Evolutionary conservation across 768 basidiomycete genomes (phyloP), one percentile per base, ranked within the genome.

Genomic region (Auricularia sp.): DNA sequence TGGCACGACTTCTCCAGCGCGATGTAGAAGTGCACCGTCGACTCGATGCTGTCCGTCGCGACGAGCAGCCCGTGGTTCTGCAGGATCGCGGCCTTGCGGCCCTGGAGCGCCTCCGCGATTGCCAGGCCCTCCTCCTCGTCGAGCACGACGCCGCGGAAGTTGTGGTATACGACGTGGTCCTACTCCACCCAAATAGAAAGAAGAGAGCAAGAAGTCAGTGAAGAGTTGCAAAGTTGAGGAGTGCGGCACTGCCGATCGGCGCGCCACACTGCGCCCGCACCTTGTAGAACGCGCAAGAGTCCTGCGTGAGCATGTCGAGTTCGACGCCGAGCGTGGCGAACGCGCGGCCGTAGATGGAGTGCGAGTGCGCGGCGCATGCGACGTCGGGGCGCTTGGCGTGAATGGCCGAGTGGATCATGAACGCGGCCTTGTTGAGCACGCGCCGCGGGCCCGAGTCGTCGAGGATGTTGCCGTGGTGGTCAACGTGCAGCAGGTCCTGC

Each of bases 131-230:
- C 82, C 51, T 77, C 75, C 6, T 73, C 67, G 14, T 76, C 77
- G 18, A 82, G 71, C 18, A 83, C 81, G 5, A 83, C 76, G 29
- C 83, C 83, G 65, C 78, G 80, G 65, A 78, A 81, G 51, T 79
- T 75, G 36, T 71, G 71, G 67, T 83, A 81, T 21, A 83, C 71
- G 8, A 73, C 77, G 67, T 75, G 74, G 60, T 79, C 78, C 73
- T 74, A 47, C 8, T 18, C 1, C 12, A 29, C 34, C 18, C n/a
- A 29, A 8, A 18, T 8, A 59, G 29, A 29, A 29, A 29, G 29
- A 29, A 29, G 29, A 29, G 29, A 3, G 29, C 29, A 29, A 29
- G 29, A 29, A 29, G 29, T 29, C 29, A 29, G 29, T 29, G 29
- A 29, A 29, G 29, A 29, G 29, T 29, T 29, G 29, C 29, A 29